Percentiles rank a stretch among this genome's conserved stretches.
Conservation (phyloP, 2,329 filamentous ascomycete species). For the Aspergillus nomiae region DNA sequence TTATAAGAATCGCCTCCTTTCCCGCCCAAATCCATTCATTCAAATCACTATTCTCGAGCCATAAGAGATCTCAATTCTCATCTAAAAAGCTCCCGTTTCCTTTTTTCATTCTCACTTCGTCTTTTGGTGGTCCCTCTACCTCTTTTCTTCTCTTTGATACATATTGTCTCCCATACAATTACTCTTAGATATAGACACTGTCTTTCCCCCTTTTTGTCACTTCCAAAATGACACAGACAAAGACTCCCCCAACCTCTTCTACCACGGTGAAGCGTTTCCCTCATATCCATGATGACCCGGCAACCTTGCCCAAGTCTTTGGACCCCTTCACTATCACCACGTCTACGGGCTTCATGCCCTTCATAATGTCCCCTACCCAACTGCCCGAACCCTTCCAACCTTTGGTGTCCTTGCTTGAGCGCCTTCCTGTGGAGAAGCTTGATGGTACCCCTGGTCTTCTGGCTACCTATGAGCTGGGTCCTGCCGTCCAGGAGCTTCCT, state of each 20-base stretch:
- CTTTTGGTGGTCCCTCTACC: background rate
- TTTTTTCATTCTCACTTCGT: conserved; percentile 10
- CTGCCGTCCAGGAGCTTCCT: conserved; percentile 73
- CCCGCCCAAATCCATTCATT: conserved; percentile 28
- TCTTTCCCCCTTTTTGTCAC: background rate
- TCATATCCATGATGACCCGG: conserved; percentile 47
- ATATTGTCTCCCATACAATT: conserved; percentile 4
- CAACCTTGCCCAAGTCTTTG: conserved; percentile 41
- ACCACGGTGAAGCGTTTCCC: conserved; percentile 45
- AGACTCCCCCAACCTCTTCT: conserved; percentile 33
- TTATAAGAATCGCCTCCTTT: conserved; percentile 44
- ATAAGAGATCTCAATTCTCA: conserved; percentile 8
- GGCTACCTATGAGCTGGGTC: conserved; percentile 71
- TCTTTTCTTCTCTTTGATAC: background rate
- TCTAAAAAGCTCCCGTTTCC: conserved; percentile 13
- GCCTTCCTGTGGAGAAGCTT: conserved; percentile 76
- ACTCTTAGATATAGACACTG: conserved; percentile 8
- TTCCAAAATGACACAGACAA: conserved; percentile 38
- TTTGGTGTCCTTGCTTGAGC: conserved; percentile 70
- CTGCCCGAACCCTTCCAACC: conserved; percentile 74
- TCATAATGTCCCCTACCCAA: conserved; percentile 40
- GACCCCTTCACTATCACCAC: conserved; percentile 53
- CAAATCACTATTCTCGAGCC: conserved; percentile 19
- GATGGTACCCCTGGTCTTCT: conserved; percentile 77
- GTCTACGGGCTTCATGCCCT: conserved; percentile 49